Base-by-base conservation (phyloP, 352 stramenopile genomes). In the Pilasporangium apinafurcum region DNA sequence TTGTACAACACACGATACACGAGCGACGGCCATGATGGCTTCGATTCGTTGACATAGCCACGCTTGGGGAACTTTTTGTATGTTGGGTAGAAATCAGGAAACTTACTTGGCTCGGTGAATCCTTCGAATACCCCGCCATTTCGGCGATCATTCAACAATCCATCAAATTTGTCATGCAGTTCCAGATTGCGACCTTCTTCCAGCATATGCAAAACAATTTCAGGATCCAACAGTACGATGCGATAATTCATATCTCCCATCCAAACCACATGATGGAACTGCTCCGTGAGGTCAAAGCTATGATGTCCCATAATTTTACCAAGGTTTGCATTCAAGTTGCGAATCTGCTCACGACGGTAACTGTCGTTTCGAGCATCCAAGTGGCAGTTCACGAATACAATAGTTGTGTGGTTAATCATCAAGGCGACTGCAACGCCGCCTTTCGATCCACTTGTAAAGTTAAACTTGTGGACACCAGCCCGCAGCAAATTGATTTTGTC, bases 181-280 rank as follows among this genome's bases (percentile, higher is more conserved):
- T 90, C 79, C 1, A 72, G 54, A 36, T 85, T 86, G 6, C 75
- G 77, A 0, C 76, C 68, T 40, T 86, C 73, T 21, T 78, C 67
- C n/a, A 94, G 57, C 72, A 94, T 84, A 39, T 85, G 67, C 22
- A 90, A 57, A 25, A 90, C 79, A 49, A 83, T 81, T 22, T 83
- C 62, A 30, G 76, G 71, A 40, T 87, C 73, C 40, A 88, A 32
- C 14, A 83, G 59, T 9, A 91, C 75, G 48, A 92, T 88, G 18
- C 78, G 75, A 53, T 94, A 94, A 58, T 93, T 93, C 59, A 94
- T 72, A 42, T 95, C 82, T 14, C 84, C 84, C 73, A 92, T 91
- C 84, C 84, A 95, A 7, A 95, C 68, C 2, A 95, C 72, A 44
- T 95, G 82, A 60, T 95, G 82, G 54, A 94, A 92, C 52, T 93